Evolutionary conservation across 208 protist genomes (phyloP), one percentile per base, ranked within the genome.

Genomic region (Leishmania lainsoni): DNA sequence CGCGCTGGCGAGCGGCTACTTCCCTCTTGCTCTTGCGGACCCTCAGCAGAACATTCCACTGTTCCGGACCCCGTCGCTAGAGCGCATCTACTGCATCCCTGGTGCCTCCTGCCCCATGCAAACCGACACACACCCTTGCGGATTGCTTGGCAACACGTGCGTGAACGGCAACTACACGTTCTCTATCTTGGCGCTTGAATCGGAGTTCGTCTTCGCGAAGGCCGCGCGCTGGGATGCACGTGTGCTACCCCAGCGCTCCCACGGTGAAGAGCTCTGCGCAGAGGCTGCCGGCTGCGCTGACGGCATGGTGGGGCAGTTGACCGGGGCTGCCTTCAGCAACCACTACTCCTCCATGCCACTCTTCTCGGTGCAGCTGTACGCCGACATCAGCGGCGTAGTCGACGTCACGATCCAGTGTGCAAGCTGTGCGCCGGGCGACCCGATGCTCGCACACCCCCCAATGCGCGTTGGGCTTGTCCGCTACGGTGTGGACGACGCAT

Each of bases 381-480:
- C 45, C 17, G 79, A 83, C 48, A 8, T 3, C 0, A 42, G 12
- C 2, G 79, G 79, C 5, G 72, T 83, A 3, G 39, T 83, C 22
- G 72, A 78, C 73, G 42, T 83, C 10, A 73, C 76, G 2, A 29
- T 83, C 10, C 4, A 12, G 9, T 71, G 63, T 29, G 32, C 1
- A 51, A 58, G 16, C 12, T 48, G 35, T 6, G 49, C 14, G 5
- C 5, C 26, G 1, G 80, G 74, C 10, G 80, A 75, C 3, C 73
- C 80, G 9, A 49, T 83, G 12, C 66, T 83, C 0, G 39, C 86
- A 3, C 87, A 75, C 74, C 86, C 86, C 20, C 65, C 89, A 22
- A 76, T 80, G 29, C 78, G 76, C 16, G 76, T 88, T 9, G 86
- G 89, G 2, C 73, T 92, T 26, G 79, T 86, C 63, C 86, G 89